Base-by-base conservation (phyloP, 2,329 filamentous ascomycete species). In the Fusarium algeriense region DNA sequence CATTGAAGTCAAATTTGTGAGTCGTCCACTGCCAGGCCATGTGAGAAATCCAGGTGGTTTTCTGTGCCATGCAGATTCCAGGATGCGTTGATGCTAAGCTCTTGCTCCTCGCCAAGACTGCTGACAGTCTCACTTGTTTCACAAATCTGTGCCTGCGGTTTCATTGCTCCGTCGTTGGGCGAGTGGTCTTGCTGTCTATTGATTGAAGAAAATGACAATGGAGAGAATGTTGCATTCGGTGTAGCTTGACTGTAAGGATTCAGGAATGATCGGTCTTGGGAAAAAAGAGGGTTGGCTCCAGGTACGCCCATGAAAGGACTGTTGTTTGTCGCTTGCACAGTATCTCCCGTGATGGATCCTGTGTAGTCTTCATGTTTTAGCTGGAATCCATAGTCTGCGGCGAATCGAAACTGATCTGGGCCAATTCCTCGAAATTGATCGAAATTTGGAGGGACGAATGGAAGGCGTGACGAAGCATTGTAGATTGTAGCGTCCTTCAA, bases 211-310 rank as follows among this genome's bases (percentile, higher is more conserved):
- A 82, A 80, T 8, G 73, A 70, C 23, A 81, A 64, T 1, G 76
- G 76, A 17, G 76, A 70, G 19, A 78, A 61, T 13, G 73, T 52
- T 26, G 73, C 64, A 34, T 57, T 70, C 9, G 71, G 52, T 6
- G 73, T 69, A 38, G 73, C 54, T 41, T 78, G 73, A 41, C 64
- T 73, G 32, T 74, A 78, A 9, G 79, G 54, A 40, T 67, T 73
- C 44, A 79, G 62, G 20, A 81, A 78, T 23, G 76, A 35, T n/a
- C 75, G 73, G 12, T 80, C 79, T 23, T 79, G 79, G 17, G 76
- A 66, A 41, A 80, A 78, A 23, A 82, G 73, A 14, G 80, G 78
- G 37, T 81, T 81, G 2, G 73, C 68, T 46, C 77, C 77, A 19
- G 80, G 55, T 14, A 79, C 66, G 13, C 72, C 64, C 20, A 80